phyloP scores from a whole-genome alignment of 805 yeast species.

The Wickerhamiella domercqiae region DNA sequence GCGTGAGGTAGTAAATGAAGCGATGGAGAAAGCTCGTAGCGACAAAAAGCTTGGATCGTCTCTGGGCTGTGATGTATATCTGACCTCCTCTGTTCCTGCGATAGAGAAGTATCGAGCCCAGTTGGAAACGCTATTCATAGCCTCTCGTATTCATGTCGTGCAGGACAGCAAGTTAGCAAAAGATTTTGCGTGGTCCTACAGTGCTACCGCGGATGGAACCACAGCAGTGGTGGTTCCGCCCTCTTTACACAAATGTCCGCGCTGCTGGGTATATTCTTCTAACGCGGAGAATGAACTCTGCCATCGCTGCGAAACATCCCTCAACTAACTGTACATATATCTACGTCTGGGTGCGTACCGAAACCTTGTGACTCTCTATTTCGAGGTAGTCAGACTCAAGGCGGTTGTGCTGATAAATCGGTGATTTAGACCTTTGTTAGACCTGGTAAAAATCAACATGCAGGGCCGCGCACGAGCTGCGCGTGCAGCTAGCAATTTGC shows the following conservation, averaged over 20 bases:
- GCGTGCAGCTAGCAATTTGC: no score
- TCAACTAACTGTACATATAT: not conserved
- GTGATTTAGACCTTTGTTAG: no score
- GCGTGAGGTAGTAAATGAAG: slow-evolving; percentile 34
- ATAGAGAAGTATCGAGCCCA: slow-evolving; percentile 27
- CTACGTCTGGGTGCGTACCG: not conserved
- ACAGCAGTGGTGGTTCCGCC: slow-evolving; percentile 33
- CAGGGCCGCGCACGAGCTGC: no score
- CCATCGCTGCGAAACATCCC: slow-evolving; percentile 35
- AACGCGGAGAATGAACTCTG: slow-evolving; percentile 41
- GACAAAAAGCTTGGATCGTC: slow-evolving; percentile 35
- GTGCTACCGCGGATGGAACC: slow-evolving; percentile 22
- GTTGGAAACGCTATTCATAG: slow-evolving; percentile 43
- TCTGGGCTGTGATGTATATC: slow-evolving; percentile 38
- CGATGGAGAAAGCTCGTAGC: slow-evolving; percentile 42
- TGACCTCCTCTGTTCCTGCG: slow-evolving; percentile 18
- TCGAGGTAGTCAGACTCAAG: no score
- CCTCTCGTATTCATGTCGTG: slow-evolving; percentile 39
- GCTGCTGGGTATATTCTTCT: slow-evolving; percentile 82
- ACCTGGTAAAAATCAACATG: no score
- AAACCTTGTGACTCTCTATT: no score
- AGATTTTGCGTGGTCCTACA: slow-evolving; percentile 20
- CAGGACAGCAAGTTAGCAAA: slow-evolving; percentile 11
- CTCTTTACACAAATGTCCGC: slow-evolving; percentile 53
- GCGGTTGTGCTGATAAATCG: no score